phyloP scores from a whole-genome alignment of 1,284 basidiomycete species.

The Trichosporon faecale region DNA sequence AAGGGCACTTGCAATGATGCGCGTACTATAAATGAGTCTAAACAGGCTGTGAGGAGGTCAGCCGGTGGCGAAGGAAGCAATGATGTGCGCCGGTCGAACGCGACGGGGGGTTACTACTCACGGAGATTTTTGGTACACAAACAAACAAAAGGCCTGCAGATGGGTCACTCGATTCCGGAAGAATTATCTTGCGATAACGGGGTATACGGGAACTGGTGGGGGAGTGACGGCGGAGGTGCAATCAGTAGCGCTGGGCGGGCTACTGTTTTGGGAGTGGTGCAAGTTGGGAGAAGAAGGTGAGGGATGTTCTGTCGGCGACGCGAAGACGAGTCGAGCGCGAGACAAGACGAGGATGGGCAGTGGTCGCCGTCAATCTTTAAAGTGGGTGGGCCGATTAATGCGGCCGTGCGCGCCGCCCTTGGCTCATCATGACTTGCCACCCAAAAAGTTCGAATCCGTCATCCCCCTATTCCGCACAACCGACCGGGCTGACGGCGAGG shows the following conservation, averaged over 20 bases:
- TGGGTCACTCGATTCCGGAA: not conserved
- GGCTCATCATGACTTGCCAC: slow-evolving; percentile 1
- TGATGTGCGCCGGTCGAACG: not conserved
- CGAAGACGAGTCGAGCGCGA: not conserved
- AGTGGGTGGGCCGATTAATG: slow-evolving; percentile 1
- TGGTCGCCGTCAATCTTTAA: not conserved
- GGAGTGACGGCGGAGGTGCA: not conserved
- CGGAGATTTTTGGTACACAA: slow-evolving; percentile 8
- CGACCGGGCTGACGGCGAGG: not conserved
- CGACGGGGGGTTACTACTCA: slow-evolving; percentile 3
- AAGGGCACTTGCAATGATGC: not conserved
- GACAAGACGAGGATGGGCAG: not conserved
- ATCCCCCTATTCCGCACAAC: not conserved
- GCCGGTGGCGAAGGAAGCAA: not conserved
- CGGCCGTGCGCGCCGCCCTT: not conserved
- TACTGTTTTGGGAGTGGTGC: not conserved
- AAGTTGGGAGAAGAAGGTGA: not conserved
- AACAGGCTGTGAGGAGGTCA: not conserved
- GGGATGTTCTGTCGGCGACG: not conserved
- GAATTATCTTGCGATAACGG: slow-evolving; percentile 1
- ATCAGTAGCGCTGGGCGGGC: not conserved
- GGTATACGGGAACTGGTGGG: slow-evolving; percentile 7
- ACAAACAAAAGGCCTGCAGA: slow-evolving; percentile 3
- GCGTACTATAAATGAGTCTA: not conserved
- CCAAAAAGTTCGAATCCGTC: slow-evolving; percentile 11